phyloP scores from a whole-genome alignment of 2,329 filamentous ascomycete genomes.

The Cryphonectria parasitica region DNA sequence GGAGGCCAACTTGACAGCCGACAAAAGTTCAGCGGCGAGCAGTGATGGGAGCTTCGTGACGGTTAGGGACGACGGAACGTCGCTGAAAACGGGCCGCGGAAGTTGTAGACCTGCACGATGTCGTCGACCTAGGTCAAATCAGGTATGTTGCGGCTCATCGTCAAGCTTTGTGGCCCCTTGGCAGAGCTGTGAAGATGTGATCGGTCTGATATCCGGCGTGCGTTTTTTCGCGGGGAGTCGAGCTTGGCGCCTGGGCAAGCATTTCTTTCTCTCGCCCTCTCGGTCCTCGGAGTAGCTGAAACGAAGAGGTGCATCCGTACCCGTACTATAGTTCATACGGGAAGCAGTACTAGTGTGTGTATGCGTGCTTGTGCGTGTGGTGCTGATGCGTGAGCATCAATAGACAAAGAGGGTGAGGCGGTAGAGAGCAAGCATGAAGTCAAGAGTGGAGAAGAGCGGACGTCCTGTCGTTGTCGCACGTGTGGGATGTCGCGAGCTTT shows the following conservation, averaged over 20 bases:
- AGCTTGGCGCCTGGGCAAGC: not conserved
- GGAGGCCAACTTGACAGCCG: not conserved
- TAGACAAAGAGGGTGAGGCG: not conserved
- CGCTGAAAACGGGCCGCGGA: not conserved
- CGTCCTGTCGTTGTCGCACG: conserved; percentile 18
- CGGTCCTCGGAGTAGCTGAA: not conserved
- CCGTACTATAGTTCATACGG: not conserved
- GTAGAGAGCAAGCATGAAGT: conserved; percentile 1
- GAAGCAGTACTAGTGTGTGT: too few relatives aligned
- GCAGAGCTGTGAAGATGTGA: not conserved
- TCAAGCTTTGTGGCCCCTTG: conserved; percentile 24
- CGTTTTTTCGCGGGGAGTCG: not conserved
- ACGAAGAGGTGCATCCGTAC: not conserved
- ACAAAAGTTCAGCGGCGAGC: not conserved
- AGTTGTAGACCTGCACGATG: not conserved
- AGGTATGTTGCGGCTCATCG: not conserved
- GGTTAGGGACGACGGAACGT: not conserved
- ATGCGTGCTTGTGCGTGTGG: not conserved
- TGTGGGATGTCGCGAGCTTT: conserved; percentile 2
- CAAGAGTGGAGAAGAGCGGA: conserved; percentile 10
- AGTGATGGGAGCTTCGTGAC: not conserved
- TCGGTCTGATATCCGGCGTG: conserved; percentile 7
- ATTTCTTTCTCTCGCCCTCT: not conserved
- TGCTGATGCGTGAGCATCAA: not conserved
- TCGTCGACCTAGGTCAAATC: not conserved